Evolutionary conservation across 257 asterid genomes (phyloP), one percentile per base, ranked within the genome.

Genomic region (Scutellaria barbata): DNA sequence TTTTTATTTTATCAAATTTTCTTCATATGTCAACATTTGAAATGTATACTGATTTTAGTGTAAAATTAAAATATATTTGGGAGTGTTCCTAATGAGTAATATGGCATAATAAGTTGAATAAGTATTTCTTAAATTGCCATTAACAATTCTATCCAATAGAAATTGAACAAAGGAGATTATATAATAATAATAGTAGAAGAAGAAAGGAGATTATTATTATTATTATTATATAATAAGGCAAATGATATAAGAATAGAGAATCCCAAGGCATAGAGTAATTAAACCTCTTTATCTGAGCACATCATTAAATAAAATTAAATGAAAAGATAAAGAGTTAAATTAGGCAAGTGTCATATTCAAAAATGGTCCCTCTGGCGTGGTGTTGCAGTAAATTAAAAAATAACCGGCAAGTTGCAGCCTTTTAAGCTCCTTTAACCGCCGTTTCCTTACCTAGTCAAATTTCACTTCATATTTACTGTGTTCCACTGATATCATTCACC

Each of bases 271-370:
- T 61, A 52, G 63, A 63, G 57, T 66, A 53, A 10, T 52, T 54
- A 74, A 48, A 39, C 48, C 63, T 43, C 35, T 68, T 73, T 47
- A 50, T 55, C 74, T 64, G 85, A 67, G 51, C 35, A 64, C 47
- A 65, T 56, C 73, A 71, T 62, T 69, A 72, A 69, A 76, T 73
- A 69, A 58, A 72, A 80, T 72, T 72, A 65, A 81, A 77, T 74
- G 76, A 73, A 73, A 37, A 52, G 65, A 77, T 46, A 71, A n/a
- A n/a, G 75, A 62, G 41, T 71, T 51, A 59, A 62, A 66, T 68
- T 65, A 73, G 82, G 66, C 62, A 75, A 83, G 63, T 75, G 83
- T 82, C 85, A 14, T 39, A 60, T 69, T 83, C 84, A 42, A 39
- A 69, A 45, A 75, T 72, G 84, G 86, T 77, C 90, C 88, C 70